Conservation (phyloP, 371 early-diverging fungal genomes). For the Mortierella polycephala region DNA sequence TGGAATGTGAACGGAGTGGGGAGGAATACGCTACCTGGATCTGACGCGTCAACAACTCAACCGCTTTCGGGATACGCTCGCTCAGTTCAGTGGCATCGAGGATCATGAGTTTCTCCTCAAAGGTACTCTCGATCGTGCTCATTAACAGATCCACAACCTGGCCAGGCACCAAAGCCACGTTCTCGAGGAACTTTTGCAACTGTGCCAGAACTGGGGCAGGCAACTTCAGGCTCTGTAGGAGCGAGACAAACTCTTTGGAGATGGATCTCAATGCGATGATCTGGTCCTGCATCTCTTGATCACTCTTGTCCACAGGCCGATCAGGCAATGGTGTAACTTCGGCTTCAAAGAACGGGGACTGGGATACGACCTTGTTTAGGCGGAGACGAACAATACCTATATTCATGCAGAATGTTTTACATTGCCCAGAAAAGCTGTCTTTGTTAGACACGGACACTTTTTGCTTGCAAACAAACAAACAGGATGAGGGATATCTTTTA, state of each 20-base stretch:
- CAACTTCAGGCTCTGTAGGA: constrained; percentile 75
- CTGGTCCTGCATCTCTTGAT: constrained; percentile 62
- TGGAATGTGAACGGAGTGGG: not conserved
- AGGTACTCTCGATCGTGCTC: constrained; percentile 75
- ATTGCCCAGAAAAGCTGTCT: no score
- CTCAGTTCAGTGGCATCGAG: constrained; percentile 68
- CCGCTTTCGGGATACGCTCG: constrained; percentile 65
- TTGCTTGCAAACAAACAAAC: no score
- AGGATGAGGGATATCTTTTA: no score
- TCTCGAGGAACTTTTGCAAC: constrained; percentile 74
- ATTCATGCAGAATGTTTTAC: not conserved
- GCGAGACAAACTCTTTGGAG: constrained; percentile 66
- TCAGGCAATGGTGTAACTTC: constrained; percentile 47
- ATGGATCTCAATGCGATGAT: constrained; percentile 69
- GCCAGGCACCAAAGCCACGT: constrained; percentile 61
- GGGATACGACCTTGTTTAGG: constrained; percentile 34
- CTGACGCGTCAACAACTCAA: constrained; percentile 79
- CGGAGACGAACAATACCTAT: constrained; percentile 43
- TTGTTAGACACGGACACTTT: no score
- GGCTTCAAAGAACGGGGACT: constrained; percentile 37
- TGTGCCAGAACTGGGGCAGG: constrained; percentile 74
- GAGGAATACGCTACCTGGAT: constrained; percentile 66
- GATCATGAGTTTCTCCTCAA: constrained; percentile 79
- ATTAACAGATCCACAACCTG: constrained; percentile 79
- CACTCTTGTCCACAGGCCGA: constrained; percentile 59